phyloP scores from a whole-genome alignment of 108 stramenopile species.

The Skeletonema tropicum region DNA sequence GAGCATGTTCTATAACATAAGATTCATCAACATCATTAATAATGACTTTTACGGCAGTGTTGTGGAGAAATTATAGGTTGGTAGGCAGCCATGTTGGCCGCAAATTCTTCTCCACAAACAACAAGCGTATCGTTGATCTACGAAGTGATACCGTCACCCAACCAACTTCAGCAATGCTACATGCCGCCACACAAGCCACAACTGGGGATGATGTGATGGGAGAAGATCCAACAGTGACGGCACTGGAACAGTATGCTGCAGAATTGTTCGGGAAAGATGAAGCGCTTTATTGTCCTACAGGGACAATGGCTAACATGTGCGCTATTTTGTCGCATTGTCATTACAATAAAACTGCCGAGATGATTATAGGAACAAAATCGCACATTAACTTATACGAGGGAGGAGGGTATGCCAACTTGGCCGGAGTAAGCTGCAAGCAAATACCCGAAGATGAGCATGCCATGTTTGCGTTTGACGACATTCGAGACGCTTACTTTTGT shows the following conservation, averaged over 20 bases:
- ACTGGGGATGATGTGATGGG: constrained; percentile 97
- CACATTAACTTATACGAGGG: constrained; percentile 84
- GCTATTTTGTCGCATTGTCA: constrained; percentile 90
- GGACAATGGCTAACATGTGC: constrained; percentile 97
- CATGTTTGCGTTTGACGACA: constrained; percentile 67
- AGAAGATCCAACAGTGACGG: constrained; percentile 93
- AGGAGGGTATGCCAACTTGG: constrained; percentile 62
- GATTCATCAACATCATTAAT: not conserved
- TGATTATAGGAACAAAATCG: constrained; percentile 72
- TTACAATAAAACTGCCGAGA: constrained; percentile 73
- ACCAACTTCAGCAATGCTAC: constrained; percentile 82
- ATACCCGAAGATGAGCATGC: constrained; percentile 72
- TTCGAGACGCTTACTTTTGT: constrained; percentile 62
- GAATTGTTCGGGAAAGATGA: constrained; percentile 89
- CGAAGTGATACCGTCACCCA: constrained; percentile 96
- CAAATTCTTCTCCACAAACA: not conserved
- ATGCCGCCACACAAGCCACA: constrained; percentile 64
- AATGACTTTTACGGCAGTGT: not conserved
- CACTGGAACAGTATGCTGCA: constrained; percentile 86
- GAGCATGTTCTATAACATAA: too few relatives aligned
- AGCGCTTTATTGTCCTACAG: constrained; percentile 95
- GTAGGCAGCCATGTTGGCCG: constrained; percentile 1
- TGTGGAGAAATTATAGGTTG: not conserved
- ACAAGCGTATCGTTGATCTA: constrained; percentile 67
- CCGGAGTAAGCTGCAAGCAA: constrained; percentile 81